Evolutionary conservation across 371 early-diverging fungal species (phyloP), one percentile per base, ranked within the genome.

Genomic region (Mucor saturninus): DNA sequence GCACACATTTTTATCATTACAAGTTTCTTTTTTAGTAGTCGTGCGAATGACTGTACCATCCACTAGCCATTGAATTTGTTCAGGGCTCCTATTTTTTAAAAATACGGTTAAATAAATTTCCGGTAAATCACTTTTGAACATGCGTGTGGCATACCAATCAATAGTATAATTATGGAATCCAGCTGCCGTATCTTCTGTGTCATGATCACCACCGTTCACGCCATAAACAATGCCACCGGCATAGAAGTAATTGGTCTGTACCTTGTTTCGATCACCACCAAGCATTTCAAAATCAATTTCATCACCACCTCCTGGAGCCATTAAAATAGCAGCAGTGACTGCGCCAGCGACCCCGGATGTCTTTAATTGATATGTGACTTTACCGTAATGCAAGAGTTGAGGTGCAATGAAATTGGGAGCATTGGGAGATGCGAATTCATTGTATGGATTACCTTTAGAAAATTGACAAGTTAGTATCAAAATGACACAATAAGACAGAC

Each of bases 171-270:
- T 73, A 35, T 83, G 84, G 61, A 75, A 83, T 30, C 72, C 76
- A 37, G 42, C n/a, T 3, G 51, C n/a, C 10, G 35, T 10, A 5
- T 68, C 60, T 8, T 42, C 56, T 48, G 67, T 73, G 35, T 53
- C 54, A 21, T 54, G 67, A 30, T 26, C n/a, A 26, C 26, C 46
- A 46, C 46, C 46, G 15, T 66, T 66, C 35, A 69, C 60, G 21
- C 69, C 76, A 40, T 77, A 80, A 0, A 76, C 57, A 14, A 72
- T 69, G n/a, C 67, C 52, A 10, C 62, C 56, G 7, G 76, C 80
- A 58, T 75, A 81, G 32, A 84, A 87, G 54, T 75, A 87, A 57
- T 84, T 87, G 38, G 80, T 72, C 54, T 86, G 87, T 13, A 79
- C 75, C 21, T 73, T 75, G 26, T 78, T 59, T 4, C 68, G 54